Evolutionary conservation across 306 rosid genomes (phyloP).

Genomic region (Fragaria ananassa): DNA sequence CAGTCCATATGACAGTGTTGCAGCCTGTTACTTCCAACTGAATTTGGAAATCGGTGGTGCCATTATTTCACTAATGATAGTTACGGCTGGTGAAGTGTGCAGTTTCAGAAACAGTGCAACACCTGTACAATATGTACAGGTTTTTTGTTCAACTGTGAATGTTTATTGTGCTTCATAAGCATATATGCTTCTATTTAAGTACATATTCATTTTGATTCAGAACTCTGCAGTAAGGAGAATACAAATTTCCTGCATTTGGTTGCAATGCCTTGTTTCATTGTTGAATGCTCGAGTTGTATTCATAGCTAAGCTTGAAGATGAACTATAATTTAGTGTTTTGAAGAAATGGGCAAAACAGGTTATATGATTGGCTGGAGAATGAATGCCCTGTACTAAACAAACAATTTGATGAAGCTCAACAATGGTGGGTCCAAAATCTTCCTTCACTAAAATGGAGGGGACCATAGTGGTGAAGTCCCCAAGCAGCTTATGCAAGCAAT

Average conservation of each 20-base stretch:
- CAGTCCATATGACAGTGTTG: neutral
- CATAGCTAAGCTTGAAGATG: neutral
- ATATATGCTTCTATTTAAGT: neutral
- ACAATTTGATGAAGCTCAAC: neutral
- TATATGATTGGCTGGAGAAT: neutral
- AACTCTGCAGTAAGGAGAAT: neutral
- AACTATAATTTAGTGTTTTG: neutral
- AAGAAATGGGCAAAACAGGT: neutral
- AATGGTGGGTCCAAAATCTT: slow-evolving; percentile 4
- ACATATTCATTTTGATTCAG: neutral
- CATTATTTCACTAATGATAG: neutral
- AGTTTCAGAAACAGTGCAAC: neutral
- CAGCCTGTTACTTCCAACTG: neutral
- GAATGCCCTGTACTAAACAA: neutral
- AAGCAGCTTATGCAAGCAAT: neutral
- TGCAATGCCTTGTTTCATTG: neutral
- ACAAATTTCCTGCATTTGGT: neutral
- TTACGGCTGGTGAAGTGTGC: neutral
- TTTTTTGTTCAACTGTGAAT: neutral
- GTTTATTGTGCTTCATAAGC: neutral
- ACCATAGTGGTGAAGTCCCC: too few species aligned
- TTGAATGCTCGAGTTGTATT: neutral
- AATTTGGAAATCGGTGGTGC: neutral
- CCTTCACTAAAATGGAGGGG: too few species aligned
- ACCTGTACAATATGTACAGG: neutral